Evolutionary conservation across 106 monocot genomes (phyloP).

Genomic region (Acorus calamus): DNA sequence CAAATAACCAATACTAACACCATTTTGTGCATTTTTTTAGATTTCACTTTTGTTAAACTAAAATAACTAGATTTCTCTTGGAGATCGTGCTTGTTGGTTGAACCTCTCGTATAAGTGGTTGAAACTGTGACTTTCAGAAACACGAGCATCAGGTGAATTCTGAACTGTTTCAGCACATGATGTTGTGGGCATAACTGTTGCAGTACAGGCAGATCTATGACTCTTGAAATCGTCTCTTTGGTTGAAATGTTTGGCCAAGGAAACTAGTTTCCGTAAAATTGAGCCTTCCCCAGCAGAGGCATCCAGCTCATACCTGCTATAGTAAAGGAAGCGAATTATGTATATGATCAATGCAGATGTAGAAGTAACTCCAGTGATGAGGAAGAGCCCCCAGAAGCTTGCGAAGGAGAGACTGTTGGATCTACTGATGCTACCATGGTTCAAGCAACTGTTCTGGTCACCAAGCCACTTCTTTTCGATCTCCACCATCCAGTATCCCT

Average conservation of each 20-base stretch:
- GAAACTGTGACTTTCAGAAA: conserved; percentile 4
- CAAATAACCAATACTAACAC: too few species aligned
- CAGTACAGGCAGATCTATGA: too few species aligned
- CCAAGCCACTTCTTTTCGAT: conserved; percentile 32
- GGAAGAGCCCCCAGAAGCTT: conserved; percentile 59
- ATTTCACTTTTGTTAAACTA: too few species aligned
- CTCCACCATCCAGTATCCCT: conserved; percentile 20
- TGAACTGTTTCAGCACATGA: neutral
- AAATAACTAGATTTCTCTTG: too few species aligned
- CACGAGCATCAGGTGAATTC: conserved; percentile 1
- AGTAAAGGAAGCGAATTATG: conserved; percentile 5
- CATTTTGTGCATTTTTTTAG: too few species aligned
- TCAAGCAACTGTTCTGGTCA: conserved; percentile 7
- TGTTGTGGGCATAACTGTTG: neutral
- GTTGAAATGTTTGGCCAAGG: conserved; percentile 19
- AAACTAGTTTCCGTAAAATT: conserved; percentile 2
- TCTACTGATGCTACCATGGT: conserved; percentile 2
- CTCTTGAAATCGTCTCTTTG: conserved; percentile 3
- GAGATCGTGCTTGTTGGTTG: too few species aligned
- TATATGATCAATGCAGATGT: conserved; percentile 18
- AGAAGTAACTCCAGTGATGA: conserved; percentile 46
- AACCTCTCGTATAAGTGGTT: too few species aligned
- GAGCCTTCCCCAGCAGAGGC: conserved; percentile 1
- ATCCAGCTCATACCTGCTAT: conserved; percentile 6
- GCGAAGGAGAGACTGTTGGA: conserved; percentile 38